Percentiles rank a stretch among this genome's conserved stretches.
Evolutionary conservation across 2,329 filamentous ascomycete genomes (phyloP).

Genomic region (Aspergillus ibericus): DNA sequence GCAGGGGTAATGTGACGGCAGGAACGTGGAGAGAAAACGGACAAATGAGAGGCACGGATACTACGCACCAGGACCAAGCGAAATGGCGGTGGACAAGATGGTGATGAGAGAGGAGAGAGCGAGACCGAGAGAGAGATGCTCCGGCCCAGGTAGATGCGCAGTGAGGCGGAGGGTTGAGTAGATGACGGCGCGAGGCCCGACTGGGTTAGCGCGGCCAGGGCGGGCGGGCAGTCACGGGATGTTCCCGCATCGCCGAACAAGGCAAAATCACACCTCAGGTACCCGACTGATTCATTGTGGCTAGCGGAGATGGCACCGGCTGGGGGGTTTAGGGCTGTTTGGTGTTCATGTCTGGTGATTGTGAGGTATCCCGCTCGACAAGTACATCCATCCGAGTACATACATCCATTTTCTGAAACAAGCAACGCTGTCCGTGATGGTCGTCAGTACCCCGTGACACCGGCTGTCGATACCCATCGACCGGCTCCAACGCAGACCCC

Average conservation of each 20-base stretch:
- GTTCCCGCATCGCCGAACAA: conserved; percentile 7
- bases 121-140: conserved; percentile 15
- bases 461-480: conserved; percentile 10
- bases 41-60: conserved; percentile 15
- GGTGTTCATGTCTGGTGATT: background rate
- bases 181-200: conserved; percentile 27
- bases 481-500: background rate
- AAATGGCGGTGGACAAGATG: conserved; percentile 23
- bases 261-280: background rate
- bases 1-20: conserved; percentile 17
- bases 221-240: conserved; percentile 31
- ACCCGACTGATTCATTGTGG: background rate
- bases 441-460: background rate
- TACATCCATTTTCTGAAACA: background rate
- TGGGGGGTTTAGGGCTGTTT: background rate
- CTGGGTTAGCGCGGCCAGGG: conserved; percentile 24
- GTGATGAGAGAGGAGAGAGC: conserved; percentile 11
- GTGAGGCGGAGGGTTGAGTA: conserved; percentile 25
- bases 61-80: conserved; percentile 19
- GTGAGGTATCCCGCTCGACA: background rate
- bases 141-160: conserved; percentile 18
- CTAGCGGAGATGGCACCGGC: conserved; percentile 4
- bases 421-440: background rate
- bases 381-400: background rate
- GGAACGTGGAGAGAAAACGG: conserved; percentile 7